phyloP scores from a whole-genome alignment of 2,329 filamentous ascomycete genomes.

The Colletotrichum zoysiae region DNA sequence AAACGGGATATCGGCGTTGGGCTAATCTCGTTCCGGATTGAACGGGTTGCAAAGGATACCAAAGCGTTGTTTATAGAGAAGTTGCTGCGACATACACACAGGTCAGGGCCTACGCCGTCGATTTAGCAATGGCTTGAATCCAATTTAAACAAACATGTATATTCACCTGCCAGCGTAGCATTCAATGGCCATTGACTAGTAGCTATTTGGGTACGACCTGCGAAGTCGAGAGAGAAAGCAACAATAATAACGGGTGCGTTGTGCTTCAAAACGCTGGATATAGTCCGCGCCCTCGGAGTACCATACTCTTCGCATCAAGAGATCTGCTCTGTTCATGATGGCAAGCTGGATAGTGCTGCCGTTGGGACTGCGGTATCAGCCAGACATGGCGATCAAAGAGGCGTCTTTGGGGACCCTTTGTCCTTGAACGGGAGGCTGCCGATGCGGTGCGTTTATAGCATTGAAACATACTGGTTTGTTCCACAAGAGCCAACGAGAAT shows the following conservation, averaged over 20 bases:
- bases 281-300: too few relatives aligned
- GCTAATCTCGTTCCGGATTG: conserved; percentile 24
- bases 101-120: background rate
- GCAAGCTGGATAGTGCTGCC: too few relatives aligned
- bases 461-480: too few relatives aligned
- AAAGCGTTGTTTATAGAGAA: conserved; percentile 34
- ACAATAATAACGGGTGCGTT: background rate
- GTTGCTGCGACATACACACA: conserved; percentile 1
- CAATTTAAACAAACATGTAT: background rate
- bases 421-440: too few relatives aligned
- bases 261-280: background rate
- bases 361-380: too few relatives aligned
- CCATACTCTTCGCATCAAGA: too few relatives aligned
- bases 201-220: background rate
- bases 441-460: too few relatives aligned
- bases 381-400: too few relatives aligned
- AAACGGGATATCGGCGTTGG: conserved; percentile 37
- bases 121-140: background rate
- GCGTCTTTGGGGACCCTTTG: too few relatives aligned
- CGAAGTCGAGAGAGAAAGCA: background rate
- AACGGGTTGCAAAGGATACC: conserved; percentile 39
- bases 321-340: too few relatives aligned
- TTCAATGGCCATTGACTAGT: background rate
- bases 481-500: too few relatives aligned
- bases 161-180: background rate